Conservation (phyloP, 768 basidiomycete species). For the Lyophyllum shimeji region DNA sequence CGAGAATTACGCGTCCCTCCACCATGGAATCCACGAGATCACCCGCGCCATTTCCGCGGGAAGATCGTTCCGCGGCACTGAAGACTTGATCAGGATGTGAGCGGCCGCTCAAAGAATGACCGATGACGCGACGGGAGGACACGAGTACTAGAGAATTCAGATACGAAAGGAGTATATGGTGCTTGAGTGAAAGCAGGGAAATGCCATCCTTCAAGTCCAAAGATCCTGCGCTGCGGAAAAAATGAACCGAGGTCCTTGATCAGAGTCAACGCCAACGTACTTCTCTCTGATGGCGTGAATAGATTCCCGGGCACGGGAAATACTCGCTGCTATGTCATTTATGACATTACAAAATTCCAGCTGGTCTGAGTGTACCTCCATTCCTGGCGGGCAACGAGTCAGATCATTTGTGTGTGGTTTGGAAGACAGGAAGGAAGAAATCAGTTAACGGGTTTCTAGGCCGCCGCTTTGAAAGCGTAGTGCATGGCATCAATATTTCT, state of each 20-base stretch:
- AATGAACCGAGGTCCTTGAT: background rate
- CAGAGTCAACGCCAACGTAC: constrained; percentile 30
- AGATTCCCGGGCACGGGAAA: constrained; percentile 58
- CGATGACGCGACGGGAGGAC: constrained; percentile 65
- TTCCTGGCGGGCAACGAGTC: background rate
- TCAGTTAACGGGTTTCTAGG: constrained; percentile 34
- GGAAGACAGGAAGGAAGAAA: background rate
- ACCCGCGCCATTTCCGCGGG: constrained; percentile 60
- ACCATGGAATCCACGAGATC: constrained; percentile 81
- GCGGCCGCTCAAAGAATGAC: constrained; percentile 57
- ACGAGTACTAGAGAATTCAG: constrained; percentile 81
- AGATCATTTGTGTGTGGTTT: background rate
- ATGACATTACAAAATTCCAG: constrained; percentile 16
- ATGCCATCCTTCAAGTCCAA: constrained; percentile 75
- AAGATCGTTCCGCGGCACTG: constrained; percentile 44
- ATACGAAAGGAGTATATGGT: constrained; percentile 81
- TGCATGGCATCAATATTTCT: constrained; percentile 25
- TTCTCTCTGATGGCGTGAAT: constrained; percentile 55
- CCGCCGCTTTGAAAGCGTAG: constrained; percentile 31
- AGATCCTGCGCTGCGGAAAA: constrained; percentile 19
- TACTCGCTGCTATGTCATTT: constrained; percentile 62
- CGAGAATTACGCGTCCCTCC: constrained; percentile 78
- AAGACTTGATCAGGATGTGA: constrained; percentile 53
- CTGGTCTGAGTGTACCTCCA: constrained; percentile 5
- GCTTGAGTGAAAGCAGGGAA: constrained; percentile 87